phyloP scores from a whole-genome alignment of 768 basidiomycete genomes.

The Cyclocybe aegerita region DNA sequence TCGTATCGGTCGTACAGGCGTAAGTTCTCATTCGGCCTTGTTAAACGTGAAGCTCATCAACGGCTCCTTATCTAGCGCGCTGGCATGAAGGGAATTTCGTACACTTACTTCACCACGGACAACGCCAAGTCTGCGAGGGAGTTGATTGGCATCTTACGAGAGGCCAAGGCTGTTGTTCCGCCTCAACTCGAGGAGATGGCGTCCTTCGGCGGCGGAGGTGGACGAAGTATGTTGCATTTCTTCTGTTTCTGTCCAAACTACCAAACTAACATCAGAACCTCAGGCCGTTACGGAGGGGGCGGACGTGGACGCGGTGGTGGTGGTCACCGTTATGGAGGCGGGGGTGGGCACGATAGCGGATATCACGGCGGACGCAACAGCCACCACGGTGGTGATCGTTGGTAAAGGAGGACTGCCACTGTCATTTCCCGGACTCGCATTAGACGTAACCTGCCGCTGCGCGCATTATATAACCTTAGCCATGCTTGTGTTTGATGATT shows the following conservation, averaged over 20 bases:
- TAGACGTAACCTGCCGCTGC: constrained; percentile 6
- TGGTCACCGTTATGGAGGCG: constrained; percentile 43
- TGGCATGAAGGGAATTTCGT: constrained; percentile 87
- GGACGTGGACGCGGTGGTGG: constrained; percentile 29
- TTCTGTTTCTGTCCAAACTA: background rate
- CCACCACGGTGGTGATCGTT: constrained; percentile 32
- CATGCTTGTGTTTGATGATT: constrained; percentile 5
- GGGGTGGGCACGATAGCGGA: constrained; percentile 39
- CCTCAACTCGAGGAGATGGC: constrained; percentile 93
- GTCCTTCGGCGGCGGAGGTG: constrained; percentile 80
- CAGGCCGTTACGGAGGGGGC: constrained; percentile 63
- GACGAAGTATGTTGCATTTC: constrained; percentile 51
- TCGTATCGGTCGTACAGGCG: constrained; percentile 97
- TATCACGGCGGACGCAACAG: constrained; percentile 43
- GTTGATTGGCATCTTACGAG: constrained; percentile 79
- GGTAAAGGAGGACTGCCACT: constrained; percentile 19
- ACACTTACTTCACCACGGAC: constrained; percentile 96
- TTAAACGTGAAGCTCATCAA: constrained; percentile 11
- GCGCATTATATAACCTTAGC: constrained; percentile 12
- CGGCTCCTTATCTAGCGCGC: constrained; percentile 61
- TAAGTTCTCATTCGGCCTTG: constrained; percentile 30
- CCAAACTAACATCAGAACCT: constrained; percentile 4
- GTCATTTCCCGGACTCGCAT: background rate
- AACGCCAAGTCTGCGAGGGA: constrained; percentile 95
- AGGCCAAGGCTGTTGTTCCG: constrained; percentile 84